phyloP scores from a whole-genome alignment of 768 basidiomycete genomes.

The Serendipita vermifera region DNA sequence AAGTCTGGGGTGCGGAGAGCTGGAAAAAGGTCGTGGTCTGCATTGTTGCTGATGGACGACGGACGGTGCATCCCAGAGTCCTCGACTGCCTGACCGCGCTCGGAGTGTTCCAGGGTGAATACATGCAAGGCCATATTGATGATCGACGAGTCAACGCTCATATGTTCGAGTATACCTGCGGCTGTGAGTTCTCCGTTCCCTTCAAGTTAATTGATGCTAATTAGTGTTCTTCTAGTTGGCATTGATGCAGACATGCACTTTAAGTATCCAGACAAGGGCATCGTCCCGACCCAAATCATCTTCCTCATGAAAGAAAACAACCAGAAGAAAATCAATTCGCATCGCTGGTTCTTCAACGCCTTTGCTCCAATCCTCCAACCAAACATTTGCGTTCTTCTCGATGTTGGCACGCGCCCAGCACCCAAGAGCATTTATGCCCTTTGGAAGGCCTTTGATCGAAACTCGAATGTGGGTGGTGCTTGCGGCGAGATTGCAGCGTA shows the following conservation, averaged over 20 bases:
- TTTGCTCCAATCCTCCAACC: constrained; percentile 72
- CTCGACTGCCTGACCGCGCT: constrained; percentile 81
- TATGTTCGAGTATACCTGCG: constrained; percentile 89
- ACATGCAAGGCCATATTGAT: constrained; percentile 25
- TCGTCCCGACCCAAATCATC: constrained; percentile 82
- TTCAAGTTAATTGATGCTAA: constrained; percentile 52
- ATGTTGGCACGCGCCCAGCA: constrained; percentile 77
- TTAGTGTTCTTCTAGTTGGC: constrained; percentile 27
- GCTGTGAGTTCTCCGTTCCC: constrained; percentile 40
- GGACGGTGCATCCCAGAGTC: constrained; percentile 74
- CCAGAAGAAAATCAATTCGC: constrained; percentile 92
- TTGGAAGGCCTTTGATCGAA: constrained; percentile 92
- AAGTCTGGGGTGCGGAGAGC: constrained; percentile 94
- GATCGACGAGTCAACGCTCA: constrained; percentile 75
- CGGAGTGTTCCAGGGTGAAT: constrained; percentile 71
- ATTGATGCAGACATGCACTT: constrained; percentile 71
- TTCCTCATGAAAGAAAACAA: constrained; percentile 90
- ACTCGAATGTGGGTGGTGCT: constrained; percentile 80
- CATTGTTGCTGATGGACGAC: constrained; percentile 76
- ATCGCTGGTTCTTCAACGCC: constrained; percentile 87
- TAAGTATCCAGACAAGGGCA: constrained; percentile 62
- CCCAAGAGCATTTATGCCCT: constrained; percentile 82
- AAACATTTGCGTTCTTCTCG: constrained; percentile 84
- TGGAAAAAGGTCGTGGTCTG: constrained; percentile 98
- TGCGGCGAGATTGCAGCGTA: constrained; percentile 93